Base-by-base conservation (phyloP, 2,329 filamentous ascomycete genomes). In the Clonostachys byssicola region DNA sequence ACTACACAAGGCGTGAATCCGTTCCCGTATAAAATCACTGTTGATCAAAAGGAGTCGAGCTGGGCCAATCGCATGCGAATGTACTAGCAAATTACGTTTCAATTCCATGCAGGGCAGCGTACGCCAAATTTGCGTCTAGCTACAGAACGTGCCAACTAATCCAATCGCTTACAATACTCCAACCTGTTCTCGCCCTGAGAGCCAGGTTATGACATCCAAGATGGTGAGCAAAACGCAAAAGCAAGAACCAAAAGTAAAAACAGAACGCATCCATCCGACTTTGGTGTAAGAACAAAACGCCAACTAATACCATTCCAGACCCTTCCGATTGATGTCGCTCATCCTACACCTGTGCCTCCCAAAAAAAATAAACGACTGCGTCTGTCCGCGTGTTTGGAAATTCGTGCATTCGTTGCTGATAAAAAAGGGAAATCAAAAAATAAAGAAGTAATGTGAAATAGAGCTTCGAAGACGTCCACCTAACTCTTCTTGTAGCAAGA, bases 1-100 rank as follows among this genome's bases (percentile, higher is more conserved):
- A 96, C 91, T 54, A 95, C 91, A 9, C 94, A 91, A 18, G 91
- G 85, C 61, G 89, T 88, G 43, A 97, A 97, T 64, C 92, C 94
- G 0, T 99, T 97, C 61, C 92, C 92, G 1, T 97, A 95, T 68
- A 87, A 92, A 66, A 95, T 97, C 61, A 80, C 86, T 51, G 83
- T 97, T 49, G 94, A 95, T 61, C 89, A 89, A 48, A 89, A 89
- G 60, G 78, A 85, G 50, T 85, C 65, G 17, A 80, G 85, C 45
- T 92, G 90, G 89, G 83, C 88, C 43, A 81, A 85, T 48, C 78
- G 88, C 38, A 90, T 92, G 69, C 87, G 89, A 39, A 39, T n/a
- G 23, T 82, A 90, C 50, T 89, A 88, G 63, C 88, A 60, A 48
- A 39, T 30, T 30, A 30, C 23, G 23, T 30, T 30, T 30, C 23